These are phyloP conservation scores for Colletotrichum theobromicola DNA, from an alignment of 2,329 filamentous ascomycete genomes.

Conservation along the genomic window DNA sequence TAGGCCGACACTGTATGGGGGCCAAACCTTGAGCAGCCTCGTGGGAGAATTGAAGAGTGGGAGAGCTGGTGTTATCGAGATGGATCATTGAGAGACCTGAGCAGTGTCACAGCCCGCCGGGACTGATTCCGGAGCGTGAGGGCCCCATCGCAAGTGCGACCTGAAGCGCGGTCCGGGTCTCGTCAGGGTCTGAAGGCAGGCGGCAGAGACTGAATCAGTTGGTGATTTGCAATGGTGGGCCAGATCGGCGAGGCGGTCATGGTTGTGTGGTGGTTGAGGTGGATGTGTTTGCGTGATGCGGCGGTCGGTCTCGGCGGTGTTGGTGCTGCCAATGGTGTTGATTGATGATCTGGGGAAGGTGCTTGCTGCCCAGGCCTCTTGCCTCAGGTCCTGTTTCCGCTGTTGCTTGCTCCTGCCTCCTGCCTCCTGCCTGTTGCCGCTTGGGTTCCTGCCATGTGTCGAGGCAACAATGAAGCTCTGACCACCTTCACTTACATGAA, in stretches of 20 bases:
- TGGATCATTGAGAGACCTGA: background rate
- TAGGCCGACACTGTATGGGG: background rate
- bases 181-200: background rate
- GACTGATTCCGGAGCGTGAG: constrained; percentile 1
- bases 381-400: background rate
- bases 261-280: background rate
- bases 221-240: constrained; percentile 10
- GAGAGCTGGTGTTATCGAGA: background rate
- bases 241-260: background rate
- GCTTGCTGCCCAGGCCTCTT: background rate
- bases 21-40: background rate
- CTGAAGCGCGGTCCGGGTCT: background rate
- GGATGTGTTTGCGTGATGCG: background rate
- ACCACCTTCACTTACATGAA: background rate
- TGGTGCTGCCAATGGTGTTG: background rate
- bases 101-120: background rate
- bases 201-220: background rate
- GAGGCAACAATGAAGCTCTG: background rate
- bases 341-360: constrained; percentile 5
- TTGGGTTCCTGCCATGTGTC: background rate
- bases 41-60: background rate
- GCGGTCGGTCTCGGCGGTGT: background rate
- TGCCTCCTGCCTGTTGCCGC: background rate
- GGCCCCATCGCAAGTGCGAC: background rate
- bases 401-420: background rate